A percentile compares a stretch with the other conserved stretches of the same genome.
phyloP scores from a whole-genome alignment of 2,329 filamentous ascomycete species.

The Arthrobotrys iridis region DNA sequence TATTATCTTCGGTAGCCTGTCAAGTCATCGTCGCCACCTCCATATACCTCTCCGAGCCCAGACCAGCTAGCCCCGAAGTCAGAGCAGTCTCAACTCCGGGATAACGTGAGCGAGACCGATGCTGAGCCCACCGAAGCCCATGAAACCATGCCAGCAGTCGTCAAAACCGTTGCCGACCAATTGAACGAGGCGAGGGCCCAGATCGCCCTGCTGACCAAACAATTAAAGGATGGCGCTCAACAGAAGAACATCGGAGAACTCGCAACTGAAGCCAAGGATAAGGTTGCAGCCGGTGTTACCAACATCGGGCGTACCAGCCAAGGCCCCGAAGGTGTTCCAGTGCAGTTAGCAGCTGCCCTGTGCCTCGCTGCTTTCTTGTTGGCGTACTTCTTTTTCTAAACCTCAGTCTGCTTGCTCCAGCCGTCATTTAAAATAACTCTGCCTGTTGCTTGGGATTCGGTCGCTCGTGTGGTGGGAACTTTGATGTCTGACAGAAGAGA shows the following conservation, averaged over 20 bases:
- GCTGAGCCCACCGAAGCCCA: constrained; percentile 58
- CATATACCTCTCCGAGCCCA: constrained; percentile 57
- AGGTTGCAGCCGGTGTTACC: constrained; percentile 66
- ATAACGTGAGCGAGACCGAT: constrained; percentile 57
- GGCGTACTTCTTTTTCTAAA: constrained; percentile 93
- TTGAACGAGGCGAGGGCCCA: constrained; percentile 78
- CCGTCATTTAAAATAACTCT: constrained; percentile 22
- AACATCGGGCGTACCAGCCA: constrained; percentile 67
- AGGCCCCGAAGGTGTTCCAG: constrained; percentile 78
- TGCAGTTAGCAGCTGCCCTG: constrained; percentile 83
- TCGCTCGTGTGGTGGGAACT: neutral
- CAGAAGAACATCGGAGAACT: constrained; percentile 76
- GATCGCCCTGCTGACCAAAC: constrained; percentile 74
- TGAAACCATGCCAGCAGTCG: constrained; percentile 61
- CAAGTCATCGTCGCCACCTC: constrained; percentile 56
- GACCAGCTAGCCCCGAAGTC: constrained; percentile 57
- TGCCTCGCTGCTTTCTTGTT: constrained; percentile 92
- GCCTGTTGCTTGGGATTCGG: constrained; percentile 3
- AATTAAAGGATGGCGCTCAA: constrained; percentile 74
- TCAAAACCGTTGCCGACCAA: constrained; percentile 76
- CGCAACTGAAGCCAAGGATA: constrained; percentile 63
- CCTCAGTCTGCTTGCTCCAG: neutral
- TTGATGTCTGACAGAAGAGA: neutral
- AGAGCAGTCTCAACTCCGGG: constrained; percentile 54
- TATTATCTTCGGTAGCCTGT: neutral